These are phyloP conservation scores for Eucalyptus albens DNA, from an alignment of 345 rosid genomes.

Conservation along the genomic window DNA sequence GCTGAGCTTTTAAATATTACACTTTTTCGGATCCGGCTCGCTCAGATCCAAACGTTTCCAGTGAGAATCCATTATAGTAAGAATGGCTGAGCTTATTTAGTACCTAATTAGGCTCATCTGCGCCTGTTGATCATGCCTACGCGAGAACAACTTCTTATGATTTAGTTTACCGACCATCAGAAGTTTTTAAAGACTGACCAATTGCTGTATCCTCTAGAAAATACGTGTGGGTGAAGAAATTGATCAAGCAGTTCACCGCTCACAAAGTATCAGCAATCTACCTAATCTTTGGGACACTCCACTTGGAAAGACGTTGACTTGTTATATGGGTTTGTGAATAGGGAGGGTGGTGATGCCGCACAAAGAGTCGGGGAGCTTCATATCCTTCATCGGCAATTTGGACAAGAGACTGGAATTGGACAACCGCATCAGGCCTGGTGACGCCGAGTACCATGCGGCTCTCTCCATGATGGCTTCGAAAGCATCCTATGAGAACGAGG, in stretches of 20 bases:
- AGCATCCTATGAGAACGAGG: constrained; percentile 52
- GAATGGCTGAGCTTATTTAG: background rate
- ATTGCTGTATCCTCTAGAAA: background rate
- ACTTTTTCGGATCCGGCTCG: background rate
- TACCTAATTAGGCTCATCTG: background rate
- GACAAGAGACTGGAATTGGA: constrained; percentile 46
- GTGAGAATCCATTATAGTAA: background rate
- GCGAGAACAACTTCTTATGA: background rate
- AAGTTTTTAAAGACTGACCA: background rate
- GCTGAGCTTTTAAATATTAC: background rate
- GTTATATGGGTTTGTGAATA: background rate
- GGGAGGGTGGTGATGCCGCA: constrained; percentile 35
- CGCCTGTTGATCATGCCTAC: background rate
- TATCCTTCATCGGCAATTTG: constrained; percentile 25
- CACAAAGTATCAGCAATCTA: background rate
- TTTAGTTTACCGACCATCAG: background rate
- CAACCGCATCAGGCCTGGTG: constrained; percentile 15
- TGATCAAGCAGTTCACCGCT: background rate
- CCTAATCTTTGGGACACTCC: background rate
- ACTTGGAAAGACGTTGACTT: background rate
- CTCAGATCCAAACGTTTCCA: background rate
- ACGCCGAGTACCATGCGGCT: constrained; percentile 26
- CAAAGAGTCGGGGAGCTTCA: constrained; percentile 18
- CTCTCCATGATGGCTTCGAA: constrained; percentile 63
- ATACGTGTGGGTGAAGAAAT: background rate